Evolutionary conservation across 495 filamentous ascomycete species (phyloP), one percentile per base, ranked within the genome.

Genomic region (Oleoguttula mirabilis): DNA sequence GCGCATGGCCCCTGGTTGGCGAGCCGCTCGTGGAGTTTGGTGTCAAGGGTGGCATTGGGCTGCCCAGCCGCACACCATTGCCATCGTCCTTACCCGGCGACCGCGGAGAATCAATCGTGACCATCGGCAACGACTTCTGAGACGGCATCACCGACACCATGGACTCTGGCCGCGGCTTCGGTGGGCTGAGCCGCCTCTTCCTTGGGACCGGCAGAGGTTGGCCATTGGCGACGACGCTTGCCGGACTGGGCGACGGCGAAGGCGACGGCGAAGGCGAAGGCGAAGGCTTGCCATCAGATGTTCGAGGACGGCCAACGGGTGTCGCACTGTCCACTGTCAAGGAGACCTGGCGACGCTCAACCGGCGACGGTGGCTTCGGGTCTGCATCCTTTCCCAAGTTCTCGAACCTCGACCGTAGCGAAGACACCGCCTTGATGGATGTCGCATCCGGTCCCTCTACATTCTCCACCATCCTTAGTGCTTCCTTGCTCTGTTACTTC

Each of bases 341-440:
- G 17, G 38, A 53, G 35, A 47, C 68, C 65, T 58, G 64, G 63
- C 58, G 61, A 57, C 61, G 30, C 64, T 55, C 36, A 64, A 63
- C 36, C 55, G 47, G 17, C 1, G 59, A 56, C 47, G 47, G 61
- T 43, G 53, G 41, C 52, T 57, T 56, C 34, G 55, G 58, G 48
- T 56, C 63, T 51, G 56, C 49, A 54, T 64, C 73, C 39, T 66
- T 55, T 50, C 73, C 74, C 27, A 79, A 72, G 43, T 81, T 81
- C 68, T 98, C 90, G 56, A 98, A 98, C 57, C 88, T 81, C 31
- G 87, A 90, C 35, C 84, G 73, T 23, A 96, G 68, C 33, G 88
- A 93, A 31, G 90, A 98, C 20, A 98, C 90, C 0, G 90, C 84
- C 67, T 43, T 49, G 31, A 55, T 65, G 15, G 38, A 44, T 15